Evolutionary conservation across 257 asterid genomes (phyloP).

Genomic region (Leptodermis oblonga): DNA sequence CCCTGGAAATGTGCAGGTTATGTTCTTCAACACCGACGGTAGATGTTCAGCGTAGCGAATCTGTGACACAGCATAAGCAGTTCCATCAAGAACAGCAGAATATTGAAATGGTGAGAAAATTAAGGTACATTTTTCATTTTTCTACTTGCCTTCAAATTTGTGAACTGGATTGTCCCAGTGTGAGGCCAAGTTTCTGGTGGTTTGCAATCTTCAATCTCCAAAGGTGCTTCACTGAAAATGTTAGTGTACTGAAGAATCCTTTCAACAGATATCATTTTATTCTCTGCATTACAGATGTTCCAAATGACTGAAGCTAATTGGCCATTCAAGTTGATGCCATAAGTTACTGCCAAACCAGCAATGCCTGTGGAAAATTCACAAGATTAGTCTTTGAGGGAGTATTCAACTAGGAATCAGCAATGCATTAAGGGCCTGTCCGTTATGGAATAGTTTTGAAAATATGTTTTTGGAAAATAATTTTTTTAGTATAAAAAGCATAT

Average conservation of each 20-base stretch:
- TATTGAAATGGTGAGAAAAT: not conserved
- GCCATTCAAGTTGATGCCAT: slow-evolving; percentile 81
- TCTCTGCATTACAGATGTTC: slow-evolving; percentile 91
- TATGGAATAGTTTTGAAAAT: no score
- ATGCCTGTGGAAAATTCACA: slow-evolving; percentile 51
- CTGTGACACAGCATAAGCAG: slow-evolving; percentile 32
- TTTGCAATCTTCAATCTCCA: slow-evolving; percentile 50
- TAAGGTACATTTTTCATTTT: not conserved
- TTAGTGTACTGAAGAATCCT: slow-evolving; percentile 85
- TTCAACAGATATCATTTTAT: slow-evolving; percentile 91
- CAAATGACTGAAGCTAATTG: slow-evolving; percentile 87
- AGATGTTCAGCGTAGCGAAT: slow-evolving; percentile 93
- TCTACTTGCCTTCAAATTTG: slow-evolving; percentile 57
- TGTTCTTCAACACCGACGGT: slow-evolving; percentile 76
- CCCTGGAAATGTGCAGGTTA: slow-evolving; percentile 92
- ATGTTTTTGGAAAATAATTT: no score
- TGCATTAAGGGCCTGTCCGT: no score
- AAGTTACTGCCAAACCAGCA: slow-evolving; percentile 93
- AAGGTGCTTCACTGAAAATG: slow-evolving; percentile 81
- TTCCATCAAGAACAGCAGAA: not conserved
- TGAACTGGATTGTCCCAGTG: slow-evolving; percentile 62
- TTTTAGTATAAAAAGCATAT: no score
- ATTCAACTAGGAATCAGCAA: not conserved
- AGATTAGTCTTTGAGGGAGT: slow-evolving; percentile 5
- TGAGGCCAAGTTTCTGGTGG: slow-evolving; percentile 80